Evolutionary conservation across 352 stramenopile genomes (phyloP).

Genomic region (Phytophthora parvispora): DNA sequence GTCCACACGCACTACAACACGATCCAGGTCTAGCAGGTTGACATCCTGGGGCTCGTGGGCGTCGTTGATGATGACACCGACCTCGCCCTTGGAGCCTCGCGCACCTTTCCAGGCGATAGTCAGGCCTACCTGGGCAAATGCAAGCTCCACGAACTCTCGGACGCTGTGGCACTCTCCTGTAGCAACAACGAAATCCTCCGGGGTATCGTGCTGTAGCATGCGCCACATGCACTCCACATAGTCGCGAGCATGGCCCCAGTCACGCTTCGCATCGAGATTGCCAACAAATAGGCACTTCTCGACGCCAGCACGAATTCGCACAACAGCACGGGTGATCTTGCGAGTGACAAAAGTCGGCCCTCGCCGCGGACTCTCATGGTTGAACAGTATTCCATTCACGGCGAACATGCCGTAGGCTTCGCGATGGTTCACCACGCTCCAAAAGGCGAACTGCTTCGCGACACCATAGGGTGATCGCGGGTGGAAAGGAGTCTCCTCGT

Average conservation of each 20-base stretch:
- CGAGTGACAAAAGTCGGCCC: constrained; percentile 99
- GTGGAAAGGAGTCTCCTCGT: constrained; percentile 98
- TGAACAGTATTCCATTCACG: constrained; percentile 99
- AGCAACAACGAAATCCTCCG: constrained; percentile 87
- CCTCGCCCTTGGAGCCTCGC: constrained; percentile 92
- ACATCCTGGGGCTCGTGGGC: constrained; percentile 1
- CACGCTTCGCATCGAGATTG: constrained; percentile 98
- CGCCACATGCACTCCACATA: constrained; percentile 99
- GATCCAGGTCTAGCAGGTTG: constrained; percentile 64
- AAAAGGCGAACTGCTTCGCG: constrained; percentile 99
- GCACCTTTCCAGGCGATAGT: constrained; percentile 94
- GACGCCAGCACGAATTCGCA: constrained; percentile 92
- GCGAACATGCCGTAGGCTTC: constrained; percentile 97
- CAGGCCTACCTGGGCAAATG: constrained; percentile 93
- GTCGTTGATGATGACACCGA: constrained; percentile 90
- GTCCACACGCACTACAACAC: constrained; percentile 96
- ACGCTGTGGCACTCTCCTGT: constrained; percentile 99
- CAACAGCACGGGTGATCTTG: constrained; percentile 98
- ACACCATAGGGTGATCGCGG: constrained; percentile 98
- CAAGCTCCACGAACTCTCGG: constrained; percentile 98
- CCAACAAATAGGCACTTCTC: constrained; percentile 98
- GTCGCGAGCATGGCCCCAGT: constrained; percentile 99
- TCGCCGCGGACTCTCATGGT: constrained; percentile 98
- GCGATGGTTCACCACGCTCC: constrained; percentile 99
- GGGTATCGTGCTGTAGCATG: constrained; percentile 95